Evolutionary conservation across 169 alveolate species (phyloP), one percentile per base, ranked within the genome.

Genomic region (Fabrea salina): DNA sequence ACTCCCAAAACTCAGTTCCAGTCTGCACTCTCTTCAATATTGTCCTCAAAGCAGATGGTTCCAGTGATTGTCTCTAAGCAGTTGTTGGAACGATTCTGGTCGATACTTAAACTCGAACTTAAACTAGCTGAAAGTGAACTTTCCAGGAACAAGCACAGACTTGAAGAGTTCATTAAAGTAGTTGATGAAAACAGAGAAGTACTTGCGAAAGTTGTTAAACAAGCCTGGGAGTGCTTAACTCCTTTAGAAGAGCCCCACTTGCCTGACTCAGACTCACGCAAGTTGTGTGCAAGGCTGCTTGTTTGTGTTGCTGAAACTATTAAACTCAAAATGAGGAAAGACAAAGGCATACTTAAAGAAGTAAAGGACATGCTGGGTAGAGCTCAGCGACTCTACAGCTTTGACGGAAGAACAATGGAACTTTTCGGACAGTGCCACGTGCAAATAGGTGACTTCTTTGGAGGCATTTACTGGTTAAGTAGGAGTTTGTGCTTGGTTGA

Each of bases 161-260:
- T 56, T n/a, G 37, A 16, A 56, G 11, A 16, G 16, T 56, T 19
- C 27, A 19, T n/a, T 27, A 25, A 25, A 1, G 27, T 19, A 13
- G n/a, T 56, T 16, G 16, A n/a, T 27, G 27, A 56, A 56, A 56
- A 56, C 2, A 56, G 27, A 3, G 67, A 56, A 56, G 27, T n/a
- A 27, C 11, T 56, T 16, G 67, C 37, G 35, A 25, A 25, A 11
- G 27, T 56, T n/a, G 27, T 56, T 11, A 56, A 56, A 56, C 67
- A 56, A 25, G 67, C 67, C 2, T 56, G 67, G 27, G 16, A 16
- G 11, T 11, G 19, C 16, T 25, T 56, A 11, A 35, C n/a, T 27
- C 67, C 67, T n/a, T 56, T 56, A 25, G 27, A 56, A 56, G 67
- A 56, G 25, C 67, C 67, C 27, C 67, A 56, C 27, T 56, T 56